phyloP scores from a whole-genome alignment of 306 rosid species.

The Fragaria vesca region DNA sequence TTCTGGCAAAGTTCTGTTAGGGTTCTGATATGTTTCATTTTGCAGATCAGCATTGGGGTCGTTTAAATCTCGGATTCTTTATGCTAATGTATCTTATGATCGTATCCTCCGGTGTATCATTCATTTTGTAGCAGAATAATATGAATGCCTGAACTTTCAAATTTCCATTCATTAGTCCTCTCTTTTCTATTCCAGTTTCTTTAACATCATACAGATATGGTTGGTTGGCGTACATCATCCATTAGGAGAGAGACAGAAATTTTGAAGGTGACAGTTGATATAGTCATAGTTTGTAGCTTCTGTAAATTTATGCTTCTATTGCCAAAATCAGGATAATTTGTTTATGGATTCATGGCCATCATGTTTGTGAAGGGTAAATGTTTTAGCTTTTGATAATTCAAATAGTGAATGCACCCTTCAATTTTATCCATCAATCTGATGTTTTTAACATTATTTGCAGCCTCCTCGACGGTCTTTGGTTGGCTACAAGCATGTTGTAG shows the following conservation, averaged over 20 bases:
- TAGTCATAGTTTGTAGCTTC: not conserved
- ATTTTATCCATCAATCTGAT: constrained; percentile 23
- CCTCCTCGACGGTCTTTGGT: constrained; percentile 79
- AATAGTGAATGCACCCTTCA: not conserved
- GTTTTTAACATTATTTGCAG: constrained; percentile 41
- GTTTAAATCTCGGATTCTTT: constrained; percentile 66
- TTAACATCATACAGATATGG: constrained; percentile 74
- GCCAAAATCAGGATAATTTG: not conserved
- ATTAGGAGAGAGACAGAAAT: constrained; percentile 86
- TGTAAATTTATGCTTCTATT: not conserved
- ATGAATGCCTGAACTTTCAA: constrained; percentile 20
- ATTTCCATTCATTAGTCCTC: constrained; percentile 18
- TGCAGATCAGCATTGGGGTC: constrained; percentile 89
- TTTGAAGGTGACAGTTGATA: constrained; percentile 49
- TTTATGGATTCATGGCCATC: not conserved
- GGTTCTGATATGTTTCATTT: constrained; percentile 29
- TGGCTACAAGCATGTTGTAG: constrained; percentile 92
- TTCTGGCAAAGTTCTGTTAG: constrained; percentile 11
- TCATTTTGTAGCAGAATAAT: not conserved
- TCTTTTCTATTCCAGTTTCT: constrained; percentile 32
- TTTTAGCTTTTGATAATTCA: not conserved
- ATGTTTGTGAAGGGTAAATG: not conserved
- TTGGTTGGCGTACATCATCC: constrained; percentile 99
- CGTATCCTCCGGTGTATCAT: constrained; percentile 57
- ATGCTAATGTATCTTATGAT: constrained; percentile 94